Evolutionary conservation across 164 flowering plant species (phyloP).

Genomic region (Tetracentron sinense): DNA sequence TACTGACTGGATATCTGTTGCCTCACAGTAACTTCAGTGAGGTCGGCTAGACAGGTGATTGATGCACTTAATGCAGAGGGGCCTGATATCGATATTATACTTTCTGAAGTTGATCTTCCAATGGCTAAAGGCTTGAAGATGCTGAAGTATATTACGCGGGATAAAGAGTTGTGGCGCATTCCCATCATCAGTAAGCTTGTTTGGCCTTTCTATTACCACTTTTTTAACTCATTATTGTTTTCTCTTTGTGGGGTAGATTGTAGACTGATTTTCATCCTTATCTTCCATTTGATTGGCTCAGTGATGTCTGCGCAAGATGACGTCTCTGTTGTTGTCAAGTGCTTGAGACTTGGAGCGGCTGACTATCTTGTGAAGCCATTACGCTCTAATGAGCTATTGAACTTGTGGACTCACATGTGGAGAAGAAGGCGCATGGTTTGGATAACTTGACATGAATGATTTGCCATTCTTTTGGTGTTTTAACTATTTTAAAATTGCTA

Average conservation of each 20-base stretch:
- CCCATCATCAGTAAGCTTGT: constrained; percentile 83
- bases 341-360: constrained; percentile 95
- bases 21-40: constrained; percentile 76
- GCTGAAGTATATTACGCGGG: constrained; percentile 82
- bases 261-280: not conserved
- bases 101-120: constrained; percentile 93
- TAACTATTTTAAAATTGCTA: constrained; percentile 1
- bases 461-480: not conserved
- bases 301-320: constrained; percentile 99
- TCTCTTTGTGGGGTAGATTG: not conserved
- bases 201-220: not conserved
- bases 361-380: constrained; percentile 98
- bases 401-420: constrained; percentile 99
- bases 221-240: not conserved
- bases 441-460: not conserved
- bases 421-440: constrained; percentile 81
- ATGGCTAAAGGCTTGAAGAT: constrained; percentile 86
- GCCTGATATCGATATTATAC: constrained; percentile 87
- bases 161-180: constrained; percentile 64
- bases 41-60: constrained; percentile 89
- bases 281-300: no score
- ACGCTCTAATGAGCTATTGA: constrained; percentile 89
- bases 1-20: constrained; percentile 15
- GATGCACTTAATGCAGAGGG: constrained; percentile 98
- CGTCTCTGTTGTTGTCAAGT: constrained; percentile 89